Conservation (phyloP, 2,329 filamentous ascomycete genomes). For the Curvularia sp. region DNA sequence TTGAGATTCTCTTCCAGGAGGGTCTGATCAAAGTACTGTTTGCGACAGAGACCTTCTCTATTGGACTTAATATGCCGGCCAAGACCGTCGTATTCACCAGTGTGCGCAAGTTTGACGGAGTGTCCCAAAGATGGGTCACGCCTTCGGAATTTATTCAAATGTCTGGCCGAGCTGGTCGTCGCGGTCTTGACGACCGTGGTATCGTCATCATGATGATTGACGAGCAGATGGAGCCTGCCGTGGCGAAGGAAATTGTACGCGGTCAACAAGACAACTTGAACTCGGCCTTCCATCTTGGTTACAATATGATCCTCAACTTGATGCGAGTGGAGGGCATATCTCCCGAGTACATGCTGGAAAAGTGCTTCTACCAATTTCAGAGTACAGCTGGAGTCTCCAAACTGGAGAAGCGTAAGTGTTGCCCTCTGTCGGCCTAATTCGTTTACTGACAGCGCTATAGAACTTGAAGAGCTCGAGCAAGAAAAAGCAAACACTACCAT, state of each 20-base stretch:
- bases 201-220: conserved; percentile 99
- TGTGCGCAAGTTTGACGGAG: conserved; percentile 93
- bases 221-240: conserved; percentile 91
- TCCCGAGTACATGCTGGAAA: conserved; percentile 97
- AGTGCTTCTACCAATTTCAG: conserved; percentile 98
- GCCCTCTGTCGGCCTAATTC: not conserved
- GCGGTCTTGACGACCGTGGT: conserved; percentile 95
- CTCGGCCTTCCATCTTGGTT: conserved; percentile 95
- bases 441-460: conserved; percentile 48
- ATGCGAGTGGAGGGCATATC: conserved; percentile 99
- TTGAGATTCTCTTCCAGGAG: conserved; percentile 98
- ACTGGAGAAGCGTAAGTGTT: conserved; percentile 70
- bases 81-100: conserved; percentile 99
- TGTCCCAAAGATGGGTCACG: conserved; percentile 80
- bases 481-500: conserved; percentile 78
- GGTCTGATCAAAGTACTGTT: conserved; percentile 97
- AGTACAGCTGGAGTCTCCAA: conserved; percentile 86
- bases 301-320: conserved; percentile 98
- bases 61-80: conserved; percentile 97
- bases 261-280: conserved; percentile 97
- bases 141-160: conserved; percentile 98
- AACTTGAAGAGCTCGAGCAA: conserved; percentile 78
- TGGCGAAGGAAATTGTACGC: conserved; percentile 94
- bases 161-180: conserved; percentile 94
- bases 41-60: conserved; percentile 98